Evolutionary conservation across 2,329 filamentous ascomycete genomes (phyloP), one percentile per base, ranked within the genome.

Genomic region (Neopestalotiopsis sp.): DNA sequence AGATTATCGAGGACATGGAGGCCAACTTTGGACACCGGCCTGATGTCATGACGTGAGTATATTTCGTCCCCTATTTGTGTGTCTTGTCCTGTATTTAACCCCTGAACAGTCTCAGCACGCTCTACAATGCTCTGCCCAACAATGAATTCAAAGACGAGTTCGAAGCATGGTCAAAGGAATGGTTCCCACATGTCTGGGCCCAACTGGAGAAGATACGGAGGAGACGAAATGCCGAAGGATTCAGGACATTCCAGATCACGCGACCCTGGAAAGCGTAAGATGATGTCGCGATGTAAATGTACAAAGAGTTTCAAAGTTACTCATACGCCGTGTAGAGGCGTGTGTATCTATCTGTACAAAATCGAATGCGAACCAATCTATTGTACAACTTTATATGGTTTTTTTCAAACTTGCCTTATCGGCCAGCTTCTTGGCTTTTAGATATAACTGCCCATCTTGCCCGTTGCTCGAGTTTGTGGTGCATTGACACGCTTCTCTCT

Each of bases 71-170:
- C 6, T 56, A 24, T 24, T n/a, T 9, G 57, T 24, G 6, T 45
- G 24, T 49, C 20, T 32, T n/a, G n/a, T 13, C 40, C 40, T 53
- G 5, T 61, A 14, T 0, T 42, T 67, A 28, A 67, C 28, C 4
- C 34, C 13, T 20, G 3, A 32, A 68, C 34, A 94, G 93, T 38
- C 83, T 97, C 62, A 94, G 91, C 17, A 88, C 91, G 32, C 85
- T 94, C 69, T 94, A 93, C 79, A 96, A 95, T 74, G 91, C 89
- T 10, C 86, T 94, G 2, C 90, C 89, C 2, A 89, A 87, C 69
- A 86, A 87, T 69, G 85, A 87, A 66, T 86, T 89, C 74, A 94
- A 96, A 78, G 83, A 86, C 5, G 83, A 89, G 49, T 91, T 97
- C 68, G 90, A 94, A 77, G 82, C 86, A 17, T 97, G 94, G 94